phyloP scores from a whole-genome alignment of 163 green algal genomes.

The Scenedesmus sp. region DNA sequence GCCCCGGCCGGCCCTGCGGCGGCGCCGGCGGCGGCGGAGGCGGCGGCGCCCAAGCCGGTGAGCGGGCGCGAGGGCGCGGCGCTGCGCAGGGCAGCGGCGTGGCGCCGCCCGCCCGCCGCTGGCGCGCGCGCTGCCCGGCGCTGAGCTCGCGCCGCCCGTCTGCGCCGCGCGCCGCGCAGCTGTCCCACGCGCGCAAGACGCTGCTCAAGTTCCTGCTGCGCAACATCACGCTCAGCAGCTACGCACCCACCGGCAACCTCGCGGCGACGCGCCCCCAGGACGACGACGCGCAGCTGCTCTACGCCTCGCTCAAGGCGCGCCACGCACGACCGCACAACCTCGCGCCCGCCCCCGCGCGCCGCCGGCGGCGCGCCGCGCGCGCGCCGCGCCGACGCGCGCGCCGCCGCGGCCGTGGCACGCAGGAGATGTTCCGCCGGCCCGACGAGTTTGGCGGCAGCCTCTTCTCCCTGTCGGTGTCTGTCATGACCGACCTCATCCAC shows the following conservation, averaged over 20 bases:
- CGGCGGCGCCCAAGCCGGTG: conserved; percentile 23
- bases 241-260: conserved; percentile 59
- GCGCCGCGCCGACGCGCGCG: no score
- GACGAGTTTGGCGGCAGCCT: conserved; percentile 86
- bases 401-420: no score
- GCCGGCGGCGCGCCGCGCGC: no score
- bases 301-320: conserved; percentile 38
- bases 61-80: background rate
- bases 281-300: conserved; percentile 51
- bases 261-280: conserved; percentile 43
- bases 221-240: conserved; percentile 80
- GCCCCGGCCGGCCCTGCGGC: background rate
- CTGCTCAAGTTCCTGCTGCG: conserved; percentile 93
- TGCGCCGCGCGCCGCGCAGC: background rate
- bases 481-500: conserved; percentile 92
- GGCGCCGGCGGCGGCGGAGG: background rate
- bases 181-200: conserved; percentile 74
- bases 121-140: no score
- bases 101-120: no score
- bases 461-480: conserved; percentile 85
- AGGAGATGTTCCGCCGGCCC: conserved; percentile 63
- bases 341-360: no score
- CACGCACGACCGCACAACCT: no score
- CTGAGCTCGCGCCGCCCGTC: no score
- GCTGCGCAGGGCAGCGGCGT: no score